Percentiles rank a stretch among this genome's conserved stretches.
These are phyloP conservation scores for Breynia disticha DNA, from an alignment of 441 rosid genomes.

Conservation along the genomic window DNA sequence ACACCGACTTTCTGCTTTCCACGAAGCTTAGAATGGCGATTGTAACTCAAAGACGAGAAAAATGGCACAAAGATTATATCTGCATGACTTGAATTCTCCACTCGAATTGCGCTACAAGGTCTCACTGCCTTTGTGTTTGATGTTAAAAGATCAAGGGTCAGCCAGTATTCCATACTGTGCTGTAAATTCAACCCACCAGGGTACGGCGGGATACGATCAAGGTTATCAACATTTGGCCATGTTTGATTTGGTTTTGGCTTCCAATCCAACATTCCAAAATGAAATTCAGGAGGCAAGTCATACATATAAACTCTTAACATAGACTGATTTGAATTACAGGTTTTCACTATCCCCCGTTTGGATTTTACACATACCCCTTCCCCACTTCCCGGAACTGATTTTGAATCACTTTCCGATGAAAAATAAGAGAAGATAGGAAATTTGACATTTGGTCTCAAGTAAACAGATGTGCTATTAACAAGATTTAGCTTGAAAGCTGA, in stretches of 20 bases:
- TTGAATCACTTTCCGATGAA: slow-evolving; percentile 14
- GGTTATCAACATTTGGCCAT: slow-evolving; percentile 59
- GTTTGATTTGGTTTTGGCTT: slow-evolving; percentile 36
- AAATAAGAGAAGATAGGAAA: slow-evolving; percentile 21
- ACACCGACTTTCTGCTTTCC: slow-evolving; percentile 46
- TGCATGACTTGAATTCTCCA: slow-evolving; percentile 53
- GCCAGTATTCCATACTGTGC: slow-evolving; percentile 95
- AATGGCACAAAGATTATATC: slow-evolving; percentile 78
- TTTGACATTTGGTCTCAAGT: slow-evolving; percentile 27
- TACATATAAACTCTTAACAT: slow-evolving; percentile 73
- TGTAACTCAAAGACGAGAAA: slow-evolving; percentile 83
- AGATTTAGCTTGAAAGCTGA: slow-evolving; percentile 56
- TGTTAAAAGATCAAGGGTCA: slow-evolving; percentile 78
- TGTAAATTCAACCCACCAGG: slow-evolving; percentile 91
- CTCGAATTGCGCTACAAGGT: slow-evolving; percentile 56
- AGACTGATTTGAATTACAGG: slow-evolving; percentile 24
- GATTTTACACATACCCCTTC: slow-evolving; percentile 12
- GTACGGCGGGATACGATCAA: slow-evolving; percentile 41
- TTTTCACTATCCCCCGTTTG: slow-evolving; percentile 5
- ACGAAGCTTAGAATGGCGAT: slow-evolving; percentile 57
- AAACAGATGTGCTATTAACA: slow-evolving; percentile 46
- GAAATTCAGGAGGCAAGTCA: slow-evolving; percentile 80
- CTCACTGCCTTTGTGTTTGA: slow-evolving; percentile 38
- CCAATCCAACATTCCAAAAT: slow-evolving; percentile 80
- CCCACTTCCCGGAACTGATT: slow-evolving; percentile 11